Conservation (phyloP, 2,329 filamentous ascomycete genomes). For the Trichoderma sp. region DNA sequence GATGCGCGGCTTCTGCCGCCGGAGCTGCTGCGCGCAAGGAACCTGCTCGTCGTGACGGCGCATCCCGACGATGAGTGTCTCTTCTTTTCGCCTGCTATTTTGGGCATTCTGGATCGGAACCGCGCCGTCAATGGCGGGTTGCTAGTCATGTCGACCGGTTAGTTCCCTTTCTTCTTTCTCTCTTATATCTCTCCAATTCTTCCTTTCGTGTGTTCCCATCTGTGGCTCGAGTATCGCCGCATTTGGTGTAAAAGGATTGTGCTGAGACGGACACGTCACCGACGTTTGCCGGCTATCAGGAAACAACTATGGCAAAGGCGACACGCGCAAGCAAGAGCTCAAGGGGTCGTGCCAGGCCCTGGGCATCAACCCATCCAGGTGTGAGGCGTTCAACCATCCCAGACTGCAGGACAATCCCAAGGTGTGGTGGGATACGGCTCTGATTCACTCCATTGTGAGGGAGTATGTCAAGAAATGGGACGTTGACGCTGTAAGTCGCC, state of each 20-base stretch:
- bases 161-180: not conserved
- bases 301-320: constrained; percentile 40
- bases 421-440: constrained; percentile 43
- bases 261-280: constrained; percentile 1
- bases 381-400: constrained; percentile 40
- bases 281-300: constrained; percentile 27
- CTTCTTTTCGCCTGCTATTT: constrained; percentile 40
- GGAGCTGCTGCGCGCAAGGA: constrained; percentile 40
- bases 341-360: constrained; percentile 38
- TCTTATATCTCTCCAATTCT: no score
- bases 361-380: constrained; percentile 37
- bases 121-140: constrained; percentile 34
- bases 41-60: constrained; percentile 44
- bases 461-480: constrained; percentile 44
- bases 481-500: constrained; percentile 35
- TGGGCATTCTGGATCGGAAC: constrained; percentile 39
- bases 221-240: constrained; percentile 13
- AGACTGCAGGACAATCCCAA: constrained; percentile 45
- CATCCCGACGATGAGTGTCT: constrained; percentile 47
- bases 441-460: constrained; percentile 40
- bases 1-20: constrained; percentile 43
- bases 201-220: not conserved
- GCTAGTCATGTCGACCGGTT: constrained; percentile 40
- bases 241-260: not conserved
- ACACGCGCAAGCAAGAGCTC: constrained; percentile 37